Percentiles rank a stretch among this genome's conserved stretches.
phyloP scores from a whole-genome alignment of 805 yeast genomes.

The Jamesozyma gamospora region DNA sequence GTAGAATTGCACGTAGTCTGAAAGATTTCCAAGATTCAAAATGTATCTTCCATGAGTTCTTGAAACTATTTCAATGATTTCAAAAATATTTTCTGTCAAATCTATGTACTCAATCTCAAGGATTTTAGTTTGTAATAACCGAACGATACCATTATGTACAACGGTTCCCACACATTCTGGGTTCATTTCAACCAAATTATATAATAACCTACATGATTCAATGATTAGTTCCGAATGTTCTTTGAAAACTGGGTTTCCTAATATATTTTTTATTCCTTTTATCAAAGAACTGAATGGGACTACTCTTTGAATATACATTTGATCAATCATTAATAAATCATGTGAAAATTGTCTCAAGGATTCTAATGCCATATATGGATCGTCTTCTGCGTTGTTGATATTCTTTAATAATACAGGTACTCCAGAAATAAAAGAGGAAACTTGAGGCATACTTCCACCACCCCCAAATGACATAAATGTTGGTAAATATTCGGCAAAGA shows the following conservation, averaged over 20 bases:
- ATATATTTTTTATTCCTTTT: slow-evolving; percentile 43
- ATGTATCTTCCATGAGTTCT: slow-evolving; percentile 43
- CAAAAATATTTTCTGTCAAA: slow-evolving; percentile 83
- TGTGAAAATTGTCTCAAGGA: slow-evolving; percentile 57
- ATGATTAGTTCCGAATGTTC: slow-evolving; percentile 73
- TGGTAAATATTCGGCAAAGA: too few species aligned
- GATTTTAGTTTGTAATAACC: slow-evolving; percentile 53
- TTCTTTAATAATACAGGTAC: slow-evolving; percentile 15
- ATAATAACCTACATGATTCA: slow-evolving; percentile 73
- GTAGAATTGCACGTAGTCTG: slow-evolving; percentile 56
- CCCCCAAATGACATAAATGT: too few species aligned
- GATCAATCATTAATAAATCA: slow-evolving; percentile 58
- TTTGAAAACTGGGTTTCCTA: slow-evolving; percentile 46
- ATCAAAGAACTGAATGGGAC: slow-evolving; percentile 54
- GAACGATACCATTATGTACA: slow-evolving; percentile 55
- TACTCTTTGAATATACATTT: slow-evolving; percentile 47
- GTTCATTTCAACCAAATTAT: slow-evolving; percentile 68
- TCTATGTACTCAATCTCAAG: slow-evolving; percentile 76
- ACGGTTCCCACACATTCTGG: slow-evolving; percentile 54
- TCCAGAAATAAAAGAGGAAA: too few species aligned
- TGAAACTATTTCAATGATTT: slow-evolving; percentile 60
- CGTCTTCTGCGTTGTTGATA: slow-evolving; percentile 31
- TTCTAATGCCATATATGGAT: slow-evolving; percentile 53
- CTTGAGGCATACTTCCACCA: too few species aligned
- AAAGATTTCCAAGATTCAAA: slow-evolving; percentile 49